Evolutionary conservation across 2,329 filamentous ascomycete species (phyloP), one percentile per base, ranked within the genome.

Genomic region (Arthroderma sp.): DNA sequence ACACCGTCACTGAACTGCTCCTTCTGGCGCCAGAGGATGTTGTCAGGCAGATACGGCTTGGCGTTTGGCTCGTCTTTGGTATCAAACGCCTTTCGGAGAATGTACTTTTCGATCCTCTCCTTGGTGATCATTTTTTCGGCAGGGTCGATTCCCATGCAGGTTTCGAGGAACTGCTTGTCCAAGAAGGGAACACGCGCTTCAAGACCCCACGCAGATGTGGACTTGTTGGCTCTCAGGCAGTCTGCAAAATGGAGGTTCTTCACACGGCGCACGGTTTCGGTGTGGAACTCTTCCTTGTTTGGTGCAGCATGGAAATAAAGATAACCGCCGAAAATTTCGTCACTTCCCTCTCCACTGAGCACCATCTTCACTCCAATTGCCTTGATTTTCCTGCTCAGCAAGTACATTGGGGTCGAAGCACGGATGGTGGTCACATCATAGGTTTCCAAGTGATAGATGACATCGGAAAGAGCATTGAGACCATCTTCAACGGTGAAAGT

Each of bases 281-380:
- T 80, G 71, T 98, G 91, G 74, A 98, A 93, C n/a, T 80, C 83
- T 57, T 83, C 78, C 72, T 83, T 89, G 73, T 86, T 76, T 22
- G 91, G 91, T 2, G 91, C 91, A 49, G 82, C 84, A 67, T 94
- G 87, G 79, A 98, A 98, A 75, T 98, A 98, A 15, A 98, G 79
- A 67, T 98, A 98, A 43, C 91, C 91, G 51, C 91, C 91, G 56
- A 96, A 96, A 63, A 95, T 95, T 70, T 98, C 91, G 65, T 98
- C 91, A 59, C 84, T 91, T 41, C 91, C 91, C 69, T 98, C 91
- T 50, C 91, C 91, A 58, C 84, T 93, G 50, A 98, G 76, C 46
- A 98, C 91, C 91, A 98, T 98, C 78, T 98, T 98, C 61, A 98
- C 85, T 52, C 91, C 91, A 81, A 95, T 89, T 32, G 88, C 91